Evolutionary conservation across 108 stramenopile species (phyloP).

Genomic region (Bacterosira constricta): DNA sequence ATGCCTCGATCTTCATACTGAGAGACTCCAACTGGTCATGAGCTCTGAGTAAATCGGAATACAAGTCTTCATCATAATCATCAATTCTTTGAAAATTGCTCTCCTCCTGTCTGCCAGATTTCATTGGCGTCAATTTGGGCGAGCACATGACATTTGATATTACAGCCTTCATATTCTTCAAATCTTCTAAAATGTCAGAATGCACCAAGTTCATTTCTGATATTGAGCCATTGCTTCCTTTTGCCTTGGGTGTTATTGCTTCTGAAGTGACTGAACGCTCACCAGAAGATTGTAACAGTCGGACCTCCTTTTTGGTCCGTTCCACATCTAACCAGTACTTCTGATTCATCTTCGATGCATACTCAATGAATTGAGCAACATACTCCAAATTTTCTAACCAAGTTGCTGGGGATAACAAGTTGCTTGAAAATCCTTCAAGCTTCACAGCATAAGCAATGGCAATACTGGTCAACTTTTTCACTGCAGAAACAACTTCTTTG

Average conservation of each 20-base stretch:
- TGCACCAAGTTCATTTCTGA: neutral
- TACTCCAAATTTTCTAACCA: slow-evolving; percentile 32
- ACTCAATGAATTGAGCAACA: slow-evolving; percentile 27
- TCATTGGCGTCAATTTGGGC: slow-evolving; percentile 35
- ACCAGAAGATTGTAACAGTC: neutral
- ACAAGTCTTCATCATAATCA: slow-evolving; percentile 16
- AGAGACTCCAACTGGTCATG: slow-evolving; percentile 31
- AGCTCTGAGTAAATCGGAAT: slow-evolving; percentile 35
- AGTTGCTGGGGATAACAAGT: slow-evolving; percentile 7
- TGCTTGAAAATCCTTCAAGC: slow-evolving; percentile 13
- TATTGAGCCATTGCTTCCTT: slow-evolving; percentile 6
- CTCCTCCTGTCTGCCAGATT: neutral
- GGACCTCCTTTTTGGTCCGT: neutral
- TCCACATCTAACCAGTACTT: slow-evolving; percentile 20
- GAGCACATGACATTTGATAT: slow-evolving; percentile 20
- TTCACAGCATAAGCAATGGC: slow-evolving; percentile 7
- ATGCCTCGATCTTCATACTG: slow-evolving; percentile 13
- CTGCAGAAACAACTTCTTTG: slow-evolving; percentile 16
- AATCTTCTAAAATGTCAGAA: slow-evolving; percentile 21
- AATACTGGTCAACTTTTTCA: slow-evolving; percentile 12
- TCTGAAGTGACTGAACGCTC: slow-evolving; percentile 3
- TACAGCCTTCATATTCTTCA: slow-evolving; percentile 42
- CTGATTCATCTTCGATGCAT: slow-evolving; percentile 16
- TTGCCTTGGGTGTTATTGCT: slow-evolving; percentile 34
- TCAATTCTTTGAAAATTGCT: neutral